phyloP scores from a whole-genome alignment of 331 rosid species.

The Dryas integrifolia region DNA sequence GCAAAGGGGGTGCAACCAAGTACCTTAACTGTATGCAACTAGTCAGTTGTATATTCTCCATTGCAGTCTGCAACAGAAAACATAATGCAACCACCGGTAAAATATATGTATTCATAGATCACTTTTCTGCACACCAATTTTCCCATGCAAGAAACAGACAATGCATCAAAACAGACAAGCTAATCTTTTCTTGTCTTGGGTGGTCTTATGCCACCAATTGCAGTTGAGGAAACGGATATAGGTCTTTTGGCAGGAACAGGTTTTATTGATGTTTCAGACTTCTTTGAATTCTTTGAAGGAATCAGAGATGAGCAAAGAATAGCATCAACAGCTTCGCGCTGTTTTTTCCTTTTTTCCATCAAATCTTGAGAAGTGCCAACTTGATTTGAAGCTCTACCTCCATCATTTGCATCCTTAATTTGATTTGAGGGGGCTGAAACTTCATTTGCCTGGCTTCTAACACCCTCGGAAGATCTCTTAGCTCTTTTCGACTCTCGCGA shows the following conservation, averaged over 20 bases:
- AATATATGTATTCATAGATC: not conserved
- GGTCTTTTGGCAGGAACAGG: slow-evolving; percentile 44
- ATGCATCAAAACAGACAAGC: slow-evolving; percentile 17
- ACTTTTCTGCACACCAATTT: not conserved
- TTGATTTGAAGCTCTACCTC: slow-evolving; percentile 39
- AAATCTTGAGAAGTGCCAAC: slow-evolving; percentile 39
- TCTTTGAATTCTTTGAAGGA: slow-evolving; percentile 71
- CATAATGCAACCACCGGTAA: not conserved
- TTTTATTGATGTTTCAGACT: slow-evolving; percentile 45
- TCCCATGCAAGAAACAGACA: slow-evolving; percentile 5
- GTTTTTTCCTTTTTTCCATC: slow-evolving; percentile 76
- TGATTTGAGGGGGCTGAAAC: slow-evolving; percentile 36
- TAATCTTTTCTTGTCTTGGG: slow-evolving; percentile 60
- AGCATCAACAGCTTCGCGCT: slow-evolving; percentile 90
- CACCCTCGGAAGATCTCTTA: slow-evolving; percentile 35
- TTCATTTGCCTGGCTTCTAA: slow-evolving; percentile 30
- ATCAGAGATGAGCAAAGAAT: slow-evolving; percentile 78
- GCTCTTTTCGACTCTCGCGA: slow-evolving; percentile 34
- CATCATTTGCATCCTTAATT: slow-evolving; percentile 37
- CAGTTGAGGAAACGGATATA: slow-evolving; percentile 45
- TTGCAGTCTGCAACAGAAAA: not conserved
- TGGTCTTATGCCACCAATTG: slow-evolving; percentile 43
- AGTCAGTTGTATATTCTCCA: slow-evolving; percentile 21
- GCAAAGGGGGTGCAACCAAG: slow-evolving; percentile 9
- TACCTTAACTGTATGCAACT: not conserved